A percentile compares a stretch with the other conserved stretches of the same genome.
phyloP scores from a whole-genome alignment of 75 land plant genomes.

The Isoetes taiwanensis region DNA sequence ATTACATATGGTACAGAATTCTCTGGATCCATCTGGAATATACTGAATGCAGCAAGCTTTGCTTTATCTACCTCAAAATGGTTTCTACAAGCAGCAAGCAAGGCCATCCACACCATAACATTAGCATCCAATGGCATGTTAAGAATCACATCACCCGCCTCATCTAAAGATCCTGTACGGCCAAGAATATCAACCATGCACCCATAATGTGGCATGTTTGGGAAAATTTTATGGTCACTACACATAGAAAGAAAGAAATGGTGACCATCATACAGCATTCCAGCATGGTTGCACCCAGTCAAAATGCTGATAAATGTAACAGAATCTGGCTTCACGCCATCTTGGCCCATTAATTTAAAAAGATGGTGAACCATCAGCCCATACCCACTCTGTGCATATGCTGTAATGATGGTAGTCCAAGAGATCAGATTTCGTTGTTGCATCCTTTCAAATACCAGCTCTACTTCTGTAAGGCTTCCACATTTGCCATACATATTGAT shows the following conservation, averaged over 20 bases:
- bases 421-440: not conserved
- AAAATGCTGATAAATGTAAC: slow-evolving; percentile 10
- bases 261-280: slow-evolving; percentile 6
- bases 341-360: no score
- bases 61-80: not conserved
- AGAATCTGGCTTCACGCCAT: slow-evolving; percentile 1
- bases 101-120: slow-evolving; percentile 2
- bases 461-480: not conserved
- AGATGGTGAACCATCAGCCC: no score
- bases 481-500: slow-evolving; percentile 2
- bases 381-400: no score
- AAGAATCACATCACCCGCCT: slow-evolving; percentile 4
- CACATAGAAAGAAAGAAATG: not conserved
- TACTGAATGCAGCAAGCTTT: slow-evolving; percentile 3
- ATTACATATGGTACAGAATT: not conserved
- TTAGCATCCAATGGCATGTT: not conserved
- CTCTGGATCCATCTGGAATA: slow-evolving; percentile 6
- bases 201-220: not conserved
- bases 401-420: slow-evolving; percentile 7
- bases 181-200: slow-evolving; percentile 14
- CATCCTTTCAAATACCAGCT: not conserved
- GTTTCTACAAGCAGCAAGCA: slow-evolving; percentile 5
- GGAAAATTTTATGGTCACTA: not conserved
- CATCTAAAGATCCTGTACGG: slow-evolving; percentile 1
- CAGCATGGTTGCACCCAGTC: slow-evolving; percentile 9